Conservation (phyloP, 805 yeast genomes). For the Cyberlindnera subsufficiens region DNA sequence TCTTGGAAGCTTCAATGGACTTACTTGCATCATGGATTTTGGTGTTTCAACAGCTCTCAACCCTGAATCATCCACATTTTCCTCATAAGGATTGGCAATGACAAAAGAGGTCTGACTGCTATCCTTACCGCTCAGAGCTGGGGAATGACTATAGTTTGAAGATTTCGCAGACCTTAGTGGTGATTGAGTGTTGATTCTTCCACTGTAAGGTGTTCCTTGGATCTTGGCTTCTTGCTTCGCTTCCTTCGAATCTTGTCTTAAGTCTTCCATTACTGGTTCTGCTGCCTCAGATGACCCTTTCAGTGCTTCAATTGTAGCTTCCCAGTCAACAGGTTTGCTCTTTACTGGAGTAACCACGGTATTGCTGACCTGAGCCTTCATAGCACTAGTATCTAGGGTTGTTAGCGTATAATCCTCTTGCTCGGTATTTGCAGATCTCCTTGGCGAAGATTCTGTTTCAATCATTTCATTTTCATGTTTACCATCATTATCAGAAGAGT, state of each 20-base stretch:
- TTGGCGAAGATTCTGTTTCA: neutral
- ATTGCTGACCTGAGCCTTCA: too few species aligned
- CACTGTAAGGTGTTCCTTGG: conserved; percentile 12
- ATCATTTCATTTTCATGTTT: neutral
- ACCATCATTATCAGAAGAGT: neutral
- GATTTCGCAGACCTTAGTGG: conserved; percentile 5
- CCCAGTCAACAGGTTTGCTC: conserved; percentile 15
- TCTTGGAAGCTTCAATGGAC: conserved; percentile 5
- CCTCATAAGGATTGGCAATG: neutral
- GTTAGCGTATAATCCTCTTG: too few species aligned
- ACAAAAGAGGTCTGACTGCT: conserved; percentile 1
- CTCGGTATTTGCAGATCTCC: too few species aligned
- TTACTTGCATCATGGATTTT: conserved; percentile 5
- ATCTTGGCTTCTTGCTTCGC: neutral
- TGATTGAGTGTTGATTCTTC: conserved; percentile 12
- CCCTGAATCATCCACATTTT: neutral
- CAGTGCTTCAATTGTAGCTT: conserved; percentile 18
- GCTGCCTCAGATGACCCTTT: conserved; percentile 3
- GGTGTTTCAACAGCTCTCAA: neutral
- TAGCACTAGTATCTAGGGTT: too few species aligned
- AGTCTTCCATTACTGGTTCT: neutral
- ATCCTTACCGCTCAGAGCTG: conserved; percentile 1
- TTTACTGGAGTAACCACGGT: too few species aligned
- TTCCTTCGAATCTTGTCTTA: neutral
- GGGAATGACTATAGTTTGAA: conserved; percentile 1